A percentile compares a stretch with the other conserved stretches of the same genome.
Conservation (phyloP, 169 alveolate genomes). For the Cryptosporidium xiaoi region DNA sequence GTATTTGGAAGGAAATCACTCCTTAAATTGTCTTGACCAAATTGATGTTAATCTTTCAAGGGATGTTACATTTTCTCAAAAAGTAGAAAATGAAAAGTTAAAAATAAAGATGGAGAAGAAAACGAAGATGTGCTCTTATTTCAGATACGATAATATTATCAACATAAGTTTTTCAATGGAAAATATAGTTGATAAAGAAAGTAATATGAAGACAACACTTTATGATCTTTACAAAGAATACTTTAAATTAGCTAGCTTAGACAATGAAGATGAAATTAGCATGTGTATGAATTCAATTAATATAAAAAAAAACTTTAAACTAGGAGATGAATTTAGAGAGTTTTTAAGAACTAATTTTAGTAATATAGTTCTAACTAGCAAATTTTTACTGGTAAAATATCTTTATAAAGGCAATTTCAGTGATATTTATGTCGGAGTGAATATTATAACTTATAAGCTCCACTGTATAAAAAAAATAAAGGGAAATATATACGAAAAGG, state of each 20-base stretch:
- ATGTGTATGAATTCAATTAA: neutral
- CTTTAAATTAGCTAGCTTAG: neutral
- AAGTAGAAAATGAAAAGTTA: conserved; percentile 1
- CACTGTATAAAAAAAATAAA: conserved; percentile 33
- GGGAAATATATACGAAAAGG: neutral
- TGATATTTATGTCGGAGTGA: conserved; percentile 12
- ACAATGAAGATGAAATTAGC: neutral
- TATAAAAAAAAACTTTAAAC: neutral
- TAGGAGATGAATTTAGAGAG: neutral
- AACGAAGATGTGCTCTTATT: neutral
- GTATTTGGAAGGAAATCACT: too few species aligned
- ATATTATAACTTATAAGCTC: conserved; percentile 9
- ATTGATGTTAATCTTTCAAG: too few species aligned
- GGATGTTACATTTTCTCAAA: conserved; percentile 12
- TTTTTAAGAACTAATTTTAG: neutral
- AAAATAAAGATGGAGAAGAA: neutral
- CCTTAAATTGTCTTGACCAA: too few species aligned
- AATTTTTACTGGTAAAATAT: conserved; percentile 13
- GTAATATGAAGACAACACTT: neutral
- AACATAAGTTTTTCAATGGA: conserved; percentile 1
- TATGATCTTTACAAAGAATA: neutral
- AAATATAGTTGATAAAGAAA: neutral
- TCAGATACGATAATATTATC: neutral
- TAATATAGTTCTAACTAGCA: conserved; percentile 6
- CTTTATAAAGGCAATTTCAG: conserved; percentile 24